These are phyloP conservation scores for Eleusine indica DNA, from an alignment of 176 grass and related monocot genomes.

Conservation along the genomic window DNA sequence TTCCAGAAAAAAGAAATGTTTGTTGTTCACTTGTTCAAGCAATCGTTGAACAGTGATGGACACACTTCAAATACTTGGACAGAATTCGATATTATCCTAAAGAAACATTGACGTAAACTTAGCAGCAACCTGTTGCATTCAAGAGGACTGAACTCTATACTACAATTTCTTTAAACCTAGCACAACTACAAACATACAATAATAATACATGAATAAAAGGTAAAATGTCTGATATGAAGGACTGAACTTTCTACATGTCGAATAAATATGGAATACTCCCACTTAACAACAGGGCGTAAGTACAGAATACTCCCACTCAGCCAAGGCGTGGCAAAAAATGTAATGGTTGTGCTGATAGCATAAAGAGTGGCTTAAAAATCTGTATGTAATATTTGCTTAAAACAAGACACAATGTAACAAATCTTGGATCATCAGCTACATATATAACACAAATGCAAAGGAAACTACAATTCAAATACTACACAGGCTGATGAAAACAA, in stretches of 20 bases:
- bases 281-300: neutral
- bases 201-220: slow-evolving; percentile 35
- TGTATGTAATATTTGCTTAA: neutral
- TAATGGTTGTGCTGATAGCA: neutral
- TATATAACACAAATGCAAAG: slow-evolving; percentile 10
- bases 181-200: slow-evolving; percentile 2
- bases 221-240: neutral
- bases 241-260: slow-evolving; percentile 1
- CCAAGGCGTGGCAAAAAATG: slow-evolving; percentile 23
- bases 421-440: slow-evolving; percentile 6
- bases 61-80: slow-evolving; percentile 29
- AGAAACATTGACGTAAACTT: neutral
- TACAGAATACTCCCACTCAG: neutral
- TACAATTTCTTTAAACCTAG: neutral
- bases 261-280: neutral
- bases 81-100: slow-evolving; percentile 10
- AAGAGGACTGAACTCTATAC: slow-evolving; percentile 4
- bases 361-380: neutral
- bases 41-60: slow-evolving; percentile 12
- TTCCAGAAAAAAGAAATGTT: slow-evolving; percentile 28
- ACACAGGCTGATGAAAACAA: slow-evolving; percentile 11
- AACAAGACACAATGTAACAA: neutral
- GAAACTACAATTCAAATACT: neutral
- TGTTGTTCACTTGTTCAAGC: neutral
- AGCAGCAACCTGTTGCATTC: slow-evolving; percentile 1